These are phyloP conservation scores for Leishmania gerbilli DNA, from an alignment of 208 protist genomes.

Conservation along the genomic window DNA sequence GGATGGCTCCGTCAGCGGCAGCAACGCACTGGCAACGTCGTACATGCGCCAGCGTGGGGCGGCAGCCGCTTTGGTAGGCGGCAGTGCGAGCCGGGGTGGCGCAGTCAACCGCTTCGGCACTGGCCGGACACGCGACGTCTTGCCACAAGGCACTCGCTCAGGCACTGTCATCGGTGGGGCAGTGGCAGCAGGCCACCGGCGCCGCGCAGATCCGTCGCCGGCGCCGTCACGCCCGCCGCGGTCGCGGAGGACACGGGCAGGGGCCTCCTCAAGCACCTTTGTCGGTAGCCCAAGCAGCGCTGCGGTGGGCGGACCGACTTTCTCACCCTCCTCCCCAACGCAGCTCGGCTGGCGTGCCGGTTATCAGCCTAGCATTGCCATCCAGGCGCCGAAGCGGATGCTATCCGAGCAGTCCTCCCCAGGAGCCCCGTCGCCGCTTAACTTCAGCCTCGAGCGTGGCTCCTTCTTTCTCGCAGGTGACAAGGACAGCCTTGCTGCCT, in stretches of 20 bases:
- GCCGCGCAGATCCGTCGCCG: conserved; percentile 31
- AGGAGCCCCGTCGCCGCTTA: conserved; percentile 27
- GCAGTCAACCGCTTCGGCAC: conserved; percentile 10
- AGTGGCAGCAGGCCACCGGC: conserved; percentile 9
- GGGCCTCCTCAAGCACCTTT: not conserved
- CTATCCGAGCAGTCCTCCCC: conserved; percentile 21
- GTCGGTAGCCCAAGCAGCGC: not conserved
- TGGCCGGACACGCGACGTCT: conserved; percentile 12
- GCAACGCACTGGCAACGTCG: not conserved
- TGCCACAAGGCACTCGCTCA: conserved; percentile 9
- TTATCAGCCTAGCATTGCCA: not conserved
- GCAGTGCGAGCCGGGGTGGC: conserved; percentile 1
- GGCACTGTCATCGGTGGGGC: not conserved
- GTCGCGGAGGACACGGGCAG: conserved; percentile 18
- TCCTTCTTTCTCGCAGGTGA: conserved; percentile 10
- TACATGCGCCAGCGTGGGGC: not conserved
- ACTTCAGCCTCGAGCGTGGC: conserved; percentile 20
- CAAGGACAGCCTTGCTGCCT: conserved; percentile 10
- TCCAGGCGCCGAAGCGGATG: conserved; percentile 3
- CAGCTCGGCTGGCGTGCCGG: conserved; percentile 5
- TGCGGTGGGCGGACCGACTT: not conserved
- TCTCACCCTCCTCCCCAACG: conserved; percentile 22
- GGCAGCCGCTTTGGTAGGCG: not conserved
- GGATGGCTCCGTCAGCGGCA: conserved; percentile 6
- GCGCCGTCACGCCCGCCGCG: conserved; percentile 34